phyloP scores from a whole-genome alignment of 176 grass and related monocot species.

The Oryza meyeriana region DNA sequence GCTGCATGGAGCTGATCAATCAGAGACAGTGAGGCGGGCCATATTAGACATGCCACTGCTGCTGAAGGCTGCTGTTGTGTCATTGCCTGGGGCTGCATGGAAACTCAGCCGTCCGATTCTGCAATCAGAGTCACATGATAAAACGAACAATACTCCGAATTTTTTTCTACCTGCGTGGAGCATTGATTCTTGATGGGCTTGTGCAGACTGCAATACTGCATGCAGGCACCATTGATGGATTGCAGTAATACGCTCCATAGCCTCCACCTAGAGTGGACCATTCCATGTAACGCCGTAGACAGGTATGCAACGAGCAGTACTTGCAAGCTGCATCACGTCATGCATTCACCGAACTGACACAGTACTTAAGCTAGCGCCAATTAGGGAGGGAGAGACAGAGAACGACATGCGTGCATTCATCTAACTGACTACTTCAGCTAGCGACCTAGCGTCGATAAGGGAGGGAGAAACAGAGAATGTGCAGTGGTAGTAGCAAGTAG shows the following conservation, averaged over 20 bases:
- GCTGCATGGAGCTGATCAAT: neutral
- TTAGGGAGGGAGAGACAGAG: neutral
- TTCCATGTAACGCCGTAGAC: neutral
- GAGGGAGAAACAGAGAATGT: neutral
- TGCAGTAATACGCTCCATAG: slow-evolving; percentile 17
- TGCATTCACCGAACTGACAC: neutral
- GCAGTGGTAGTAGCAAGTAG: neutral
- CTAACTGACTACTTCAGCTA: neutral
- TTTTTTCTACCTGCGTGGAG: neutral
- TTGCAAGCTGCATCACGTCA: neutral
- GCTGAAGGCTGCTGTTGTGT: neutral
- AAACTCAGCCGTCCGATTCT: neutral
- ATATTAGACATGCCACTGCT: slow-evolving; percentile 2
- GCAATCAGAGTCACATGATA: slow-evolving; percentile 11
- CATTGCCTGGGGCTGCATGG: neutral
- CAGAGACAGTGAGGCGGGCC: neutral
- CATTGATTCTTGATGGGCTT: neutral
- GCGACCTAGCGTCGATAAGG: neutral
- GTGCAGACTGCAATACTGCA: neutral
- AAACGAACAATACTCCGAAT: neutral
- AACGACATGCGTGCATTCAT: neutral
- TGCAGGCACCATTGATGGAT: neutral
- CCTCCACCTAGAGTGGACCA: neutral
- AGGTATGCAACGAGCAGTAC: too few species aligned
- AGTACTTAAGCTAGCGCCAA: neutral